Evolutionary conservation across 2,329 filamentous ascomycete species (phyloP).

Genomic region (Coniochaeta sp.): DNA sequence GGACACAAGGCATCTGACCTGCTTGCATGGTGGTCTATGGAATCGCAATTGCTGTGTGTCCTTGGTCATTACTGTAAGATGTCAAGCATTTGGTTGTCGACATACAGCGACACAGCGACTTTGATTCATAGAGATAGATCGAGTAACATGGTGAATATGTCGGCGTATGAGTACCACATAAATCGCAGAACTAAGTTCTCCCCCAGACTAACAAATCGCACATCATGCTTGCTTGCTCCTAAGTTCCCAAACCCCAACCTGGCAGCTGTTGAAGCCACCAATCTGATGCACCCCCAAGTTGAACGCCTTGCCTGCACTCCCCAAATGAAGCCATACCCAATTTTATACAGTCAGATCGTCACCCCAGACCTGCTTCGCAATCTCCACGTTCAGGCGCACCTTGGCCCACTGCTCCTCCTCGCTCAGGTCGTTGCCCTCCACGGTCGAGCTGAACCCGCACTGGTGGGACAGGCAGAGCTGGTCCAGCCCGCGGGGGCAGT

Average conservation of each 20-base stretch:
- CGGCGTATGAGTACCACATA: too few relatives aligned
- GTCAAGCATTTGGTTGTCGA: too few relatives aligned
- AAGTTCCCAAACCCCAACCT: not conserved
- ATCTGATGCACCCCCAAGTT: not conserved
- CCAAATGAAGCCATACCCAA: not conserved
- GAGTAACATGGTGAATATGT: too few relatives aligned
- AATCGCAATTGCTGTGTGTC: too few relatives aligned
- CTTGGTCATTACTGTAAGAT: too few relatives aligned
- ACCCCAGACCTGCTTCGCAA: slow-evolving; percentile 51
- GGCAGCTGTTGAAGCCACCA: not conserved
- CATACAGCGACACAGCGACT: too few relatives aligned
- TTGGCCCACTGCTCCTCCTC: slow-evolving; percentile 54
- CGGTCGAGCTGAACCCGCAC: slow-evolving; percentile 50
- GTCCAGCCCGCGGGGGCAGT: slow-evolving; percentile 43
- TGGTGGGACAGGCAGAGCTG: slow-evolving; percentile 51
- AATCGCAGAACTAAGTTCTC: too few relatives aligned
- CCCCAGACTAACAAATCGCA: too few relatives aligned
- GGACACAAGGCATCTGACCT: slow-evolving; percentile 10
- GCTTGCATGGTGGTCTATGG: not conserved
- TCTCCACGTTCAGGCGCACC: slow-evolving; percentile 44
- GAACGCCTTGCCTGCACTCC: not conserved
- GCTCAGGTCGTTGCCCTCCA: slow-evolving; percentile 47
- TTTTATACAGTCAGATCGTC: slow-evolving; percentile 1
- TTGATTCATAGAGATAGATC: too few relatives aligned
- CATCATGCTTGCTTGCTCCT: not conserved